Conservation (phyloP, 2,329 filamentous ascomycete genomes). For the Cucurbitaria berberidis region DNA sequence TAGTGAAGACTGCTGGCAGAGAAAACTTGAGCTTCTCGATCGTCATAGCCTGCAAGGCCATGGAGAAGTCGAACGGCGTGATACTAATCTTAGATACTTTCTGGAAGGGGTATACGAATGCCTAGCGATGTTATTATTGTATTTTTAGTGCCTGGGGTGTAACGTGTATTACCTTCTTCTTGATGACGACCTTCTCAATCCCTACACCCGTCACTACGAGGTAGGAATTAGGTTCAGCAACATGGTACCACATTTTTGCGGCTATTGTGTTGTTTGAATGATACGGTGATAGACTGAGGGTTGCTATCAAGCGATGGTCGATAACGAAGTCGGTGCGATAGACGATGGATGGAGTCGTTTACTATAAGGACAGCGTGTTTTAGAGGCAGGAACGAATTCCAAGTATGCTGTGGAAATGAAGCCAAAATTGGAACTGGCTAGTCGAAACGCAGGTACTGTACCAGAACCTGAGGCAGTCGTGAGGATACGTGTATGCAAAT, state of each 20-base stretch:
- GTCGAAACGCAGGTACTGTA: background rate
- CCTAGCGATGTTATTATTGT: conserved; percentile 37
- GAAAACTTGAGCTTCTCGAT: conserved; percentile 85
- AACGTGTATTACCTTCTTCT: conserved; percentile 66
- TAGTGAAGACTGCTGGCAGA: conserved; percentile 83
- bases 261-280: background rate
- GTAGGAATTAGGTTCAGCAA: conserved; percentile 80
- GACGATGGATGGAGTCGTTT: background rate
- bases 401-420: background rate
- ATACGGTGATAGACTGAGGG: background rate
- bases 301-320: background rate
- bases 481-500: background rate
- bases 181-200: conserved; percentile 75
- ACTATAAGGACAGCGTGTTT: background rate
- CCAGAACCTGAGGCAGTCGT: background rate
- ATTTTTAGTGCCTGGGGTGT: background rate
- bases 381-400: background rate
- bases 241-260: conserved; percentile 61
- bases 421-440: background rate
- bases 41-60: conserved; percentile 87
- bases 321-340: background rate
- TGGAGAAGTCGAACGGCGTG: conserved; percentile 80
- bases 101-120: conserved; percentile 48
- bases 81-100: conserved; percentile 59
- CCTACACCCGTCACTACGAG: conserved; percentile 84